Evolutionary conservation across 805 yeast genomes (phyloP), one percentile per base, ranked within the genome.

Genomic region (Lachancea meyersii): DNA sequence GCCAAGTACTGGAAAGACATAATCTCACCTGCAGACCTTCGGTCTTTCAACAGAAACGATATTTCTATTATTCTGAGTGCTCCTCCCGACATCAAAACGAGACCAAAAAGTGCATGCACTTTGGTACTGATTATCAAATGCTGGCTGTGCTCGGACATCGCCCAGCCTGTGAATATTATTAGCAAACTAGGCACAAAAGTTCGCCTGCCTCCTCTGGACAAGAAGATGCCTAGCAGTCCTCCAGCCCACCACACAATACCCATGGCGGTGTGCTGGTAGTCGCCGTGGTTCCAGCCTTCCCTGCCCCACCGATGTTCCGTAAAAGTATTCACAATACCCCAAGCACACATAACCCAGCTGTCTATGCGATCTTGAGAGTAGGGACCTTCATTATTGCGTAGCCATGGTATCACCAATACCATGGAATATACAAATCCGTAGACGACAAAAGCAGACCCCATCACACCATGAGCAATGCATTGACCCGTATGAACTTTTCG

Each of bases 211-310:
- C 77, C 76, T 57, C 86, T 68, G 1, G 94, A 75, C 44, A 89
- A 65, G 63, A 75, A 84, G 47, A 91, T 71, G 1, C 97, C 97
- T 20, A 88, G 63, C 50, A 88, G 67, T 6, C 97, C 97, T 43
- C 95, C 94, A 39, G 86, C 77, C 94, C 96, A 88, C 95, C 97
- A 91, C 23, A 91, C 74, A 44, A 91, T 84, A 1, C 97, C 97
- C 96, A 91, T 87, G 17, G 93, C 77, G 0, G 97, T 89, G 63
- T 89, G 97, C 67, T 89, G 96, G 61, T 82, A 86, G 62, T 88
- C 97, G 8, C 95, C 93, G 70, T 85, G 94, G 33, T 77, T 73
- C 97, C 97, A 91, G 7, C 70, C 77, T 58, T 88, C 93, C 24
- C 62, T 58, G 30, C 95, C 95, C 97, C 97, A 91, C 48, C 97